Evolutionary conservation across 768 basidiomycete species (phyloP).

Genomic region (Lactifluus rugatus): DNA sequence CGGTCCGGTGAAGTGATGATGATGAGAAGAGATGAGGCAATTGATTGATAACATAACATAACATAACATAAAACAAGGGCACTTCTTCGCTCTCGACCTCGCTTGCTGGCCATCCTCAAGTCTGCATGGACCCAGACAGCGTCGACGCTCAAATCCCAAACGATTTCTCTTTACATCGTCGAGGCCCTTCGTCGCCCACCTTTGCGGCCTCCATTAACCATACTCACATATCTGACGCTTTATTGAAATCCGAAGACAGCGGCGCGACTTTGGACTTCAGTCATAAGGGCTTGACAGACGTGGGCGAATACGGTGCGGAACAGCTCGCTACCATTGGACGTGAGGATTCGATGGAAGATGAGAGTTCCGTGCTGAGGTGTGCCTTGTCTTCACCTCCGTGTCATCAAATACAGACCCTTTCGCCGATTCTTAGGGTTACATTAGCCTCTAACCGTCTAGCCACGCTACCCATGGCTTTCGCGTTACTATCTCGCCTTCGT

Average conservation of each 20-base stretch:
- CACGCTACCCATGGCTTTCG: conserved; percentile 66
- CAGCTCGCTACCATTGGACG: conserved; percentile 58
- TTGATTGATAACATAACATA: too few species aligned
- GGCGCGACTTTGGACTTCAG: conserved; percentile 82
- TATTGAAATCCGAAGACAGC: conserved; percentile 57
- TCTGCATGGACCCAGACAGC: conserved; percentile 2
- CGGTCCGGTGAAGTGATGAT: background rate
- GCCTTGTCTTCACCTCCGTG: conserved; percentile 23
- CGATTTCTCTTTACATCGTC: conserved; percentile 9
- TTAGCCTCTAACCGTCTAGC: conserved; percentile 77
- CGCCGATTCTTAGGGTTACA: conserved; percentile 50
- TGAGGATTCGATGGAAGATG: conserved; percentile 37
- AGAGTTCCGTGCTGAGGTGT: conserved; percentile 53
- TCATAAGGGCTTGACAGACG: conserved; percentile 65
- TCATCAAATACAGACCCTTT: background rate
- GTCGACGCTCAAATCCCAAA: conserved; percentile 1
- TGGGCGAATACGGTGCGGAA: conserved; percentile 65
- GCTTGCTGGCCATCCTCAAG: conserved; percentile 7
- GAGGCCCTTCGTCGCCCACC: conserved; percentile 20
- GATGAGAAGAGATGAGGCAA: too few species aligned
- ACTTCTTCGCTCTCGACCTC: background rate
- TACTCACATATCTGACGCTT: conserved; percentile 54
- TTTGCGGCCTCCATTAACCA: conserved; percentile 39
- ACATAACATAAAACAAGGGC: too few species aligned
- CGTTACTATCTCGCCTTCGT: conserved; percentile 59